Conservation (phyloP, 768 basidiomycete genomes). For the Mycena latifolia region DNA sequence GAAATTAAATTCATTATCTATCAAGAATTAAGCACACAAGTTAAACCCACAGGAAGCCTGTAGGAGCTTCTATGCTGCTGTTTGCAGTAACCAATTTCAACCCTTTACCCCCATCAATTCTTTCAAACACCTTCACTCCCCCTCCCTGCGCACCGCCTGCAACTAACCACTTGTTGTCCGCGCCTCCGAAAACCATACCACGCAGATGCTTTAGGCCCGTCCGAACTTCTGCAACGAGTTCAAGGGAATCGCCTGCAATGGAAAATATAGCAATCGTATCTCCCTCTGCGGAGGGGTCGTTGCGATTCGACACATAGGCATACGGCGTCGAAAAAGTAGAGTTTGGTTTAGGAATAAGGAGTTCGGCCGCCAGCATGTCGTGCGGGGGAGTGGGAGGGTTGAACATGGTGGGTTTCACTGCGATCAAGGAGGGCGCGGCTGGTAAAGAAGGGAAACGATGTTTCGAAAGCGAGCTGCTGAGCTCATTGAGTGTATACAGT, state of each 20-base stretch:
- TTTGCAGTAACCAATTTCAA: slow-evolving; percentile 66
- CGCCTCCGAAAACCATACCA: slow-evolving; percentile 76
- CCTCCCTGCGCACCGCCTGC: slow-evolving; percentile 74
- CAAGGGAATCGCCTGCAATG: slow-evolving; percentile 58
- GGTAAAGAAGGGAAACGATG: slow-evolving; percentile 65
- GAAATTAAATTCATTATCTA: slow-evolving; percentile 28
- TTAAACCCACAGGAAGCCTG: slow-evolving; percentile 70
- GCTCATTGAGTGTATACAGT: slow-evolving; percentile 77
- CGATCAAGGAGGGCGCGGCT: slow-evolving; percentile 53
- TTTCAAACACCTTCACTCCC: slow-evolving; percentile 80
- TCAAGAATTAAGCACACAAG: slow-evolving; percentile 6
- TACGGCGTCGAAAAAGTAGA: slow-evolving; percentile 65
- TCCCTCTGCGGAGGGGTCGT: slow-evolving; percentile 76
- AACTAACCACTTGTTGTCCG: slow-evolving; percentile 70
- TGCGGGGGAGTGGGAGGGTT: slow-evolving; percentile 57
- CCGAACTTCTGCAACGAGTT: slow-evolving; percentile 71
- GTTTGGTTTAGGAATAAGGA: slow-evolving; percentile 70
- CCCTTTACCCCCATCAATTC: slow-evolving; percentile 68
- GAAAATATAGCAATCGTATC: slow-evolving; percentile 82
- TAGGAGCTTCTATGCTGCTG: slow-evolving; percentile 57
- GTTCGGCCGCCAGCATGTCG: slow-evolving; percentile 76
- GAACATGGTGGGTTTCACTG: slow-evolving; percentile 63
- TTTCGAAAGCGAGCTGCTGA: slow-evolving; percentile 67
- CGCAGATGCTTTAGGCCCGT: slow-evolving; percentile 80
- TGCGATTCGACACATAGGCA: slow-evolving; percentile 82